Percentiles rank a stretch among this genome's conserved stretches.
Conservation (phyloP, 2,329 filamentous ascomycete genomes). For the Monosporascus sp. region DNA sequence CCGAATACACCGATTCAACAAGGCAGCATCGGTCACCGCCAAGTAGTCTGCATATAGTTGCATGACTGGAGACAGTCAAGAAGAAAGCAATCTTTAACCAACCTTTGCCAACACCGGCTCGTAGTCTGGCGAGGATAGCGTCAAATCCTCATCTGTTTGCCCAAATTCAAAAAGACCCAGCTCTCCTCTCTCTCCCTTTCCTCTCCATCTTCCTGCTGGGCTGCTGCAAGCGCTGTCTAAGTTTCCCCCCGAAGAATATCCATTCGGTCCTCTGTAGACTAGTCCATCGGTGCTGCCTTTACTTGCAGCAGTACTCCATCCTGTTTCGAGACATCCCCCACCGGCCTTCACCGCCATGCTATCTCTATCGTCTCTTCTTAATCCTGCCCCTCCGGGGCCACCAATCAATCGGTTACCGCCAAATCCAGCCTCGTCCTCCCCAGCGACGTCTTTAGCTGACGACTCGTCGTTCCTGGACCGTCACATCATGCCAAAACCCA, state of each 20-base stretch:
- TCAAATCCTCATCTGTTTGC: conserved; percentile 34
- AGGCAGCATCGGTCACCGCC: conserved; percentile 28
- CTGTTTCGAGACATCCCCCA: conserved; percentile 35
- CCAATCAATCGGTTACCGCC: conserved; percentile 37
- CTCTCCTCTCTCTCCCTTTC: conserved; percentile 20
- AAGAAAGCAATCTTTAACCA: conserved; percentile 31
- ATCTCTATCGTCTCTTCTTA: conserved; percentile 61
- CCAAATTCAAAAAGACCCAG: conserved; percentile 29
- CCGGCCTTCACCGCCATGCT: conserved; percentile 46
- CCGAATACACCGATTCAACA: conserved; percentile 36
- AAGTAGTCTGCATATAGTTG: conserved; percentile 32
- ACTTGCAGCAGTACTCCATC: conserved; percentile 27
- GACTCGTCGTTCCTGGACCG: conserved; percentile 24
- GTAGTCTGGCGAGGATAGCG: conserved; percentile 27
- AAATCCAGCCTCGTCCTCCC: conserved; percentile 34
- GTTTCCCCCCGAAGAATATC: conserved; percentile 18
- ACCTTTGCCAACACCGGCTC: conserved; percentile 31
- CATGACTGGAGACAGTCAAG: conserved; percentile 33
- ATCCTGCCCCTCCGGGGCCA: conserved; percentile 47
- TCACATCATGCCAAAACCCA: conserved; percentile 40
- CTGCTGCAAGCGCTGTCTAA: conserved; percentile 31
- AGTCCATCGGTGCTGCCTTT: conserved; percentile 10
- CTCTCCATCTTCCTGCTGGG: conserved; percentile 9
- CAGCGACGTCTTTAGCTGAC: conserved; percentile 28
- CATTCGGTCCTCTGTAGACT: conserved; percentile 21